These are phyloP conservation scores for Stachybotrys elegans DNA, from an alignment of 2,329 filamentous ascomycete species.

Conservation along the genomic window DNA sequence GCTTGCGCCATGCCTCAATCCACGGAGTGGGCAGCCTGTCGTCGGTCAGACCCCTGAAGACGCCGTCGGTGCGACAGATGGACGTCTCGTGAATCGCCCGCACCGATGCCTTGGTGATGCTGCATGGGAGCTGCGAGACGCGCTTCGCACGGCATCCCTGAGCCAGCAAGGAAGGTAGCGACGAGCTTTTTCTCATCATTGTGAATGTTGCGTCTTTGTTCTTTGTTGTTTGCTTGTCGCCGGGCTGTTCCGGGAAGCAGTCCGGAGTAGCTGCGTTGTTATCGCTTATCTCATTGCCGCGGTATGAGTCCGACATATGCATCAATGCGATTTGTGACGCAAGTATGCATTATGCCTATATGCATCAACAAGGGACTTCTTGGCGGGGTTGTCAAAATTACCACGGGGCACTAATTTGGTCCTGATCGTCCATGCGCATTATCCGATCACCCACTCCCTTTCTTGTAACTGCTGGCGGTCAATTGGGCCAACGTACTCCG, in stretches of 20 bases:
- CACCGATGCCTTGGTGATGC: not conserved
- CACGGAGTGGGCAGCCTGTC: conserved; percentile 19
- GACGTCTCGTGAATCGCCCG: not conserved
- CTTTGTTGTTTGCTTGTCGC: not conserved
- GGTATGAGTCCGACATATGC: too few species aligned
- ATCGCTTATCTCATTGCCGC: too few species aligned
- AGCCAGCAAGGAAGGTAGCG: not conserved
- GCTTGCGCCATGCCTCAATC: conserved; percentile 20
- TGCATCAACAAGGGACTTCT: too few species aligned
- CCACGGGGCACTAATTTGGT: too few species aligned
- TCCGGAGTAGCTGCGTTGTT: not conserved
- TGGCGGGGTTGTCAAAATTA: too few species aligned
- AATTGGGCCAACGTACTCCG: too few species aligned
- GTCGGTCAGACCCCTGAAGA: conserved; percentile 20
- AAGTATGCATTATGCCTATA: too few species aligned
- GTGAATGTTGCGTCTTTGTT: too few species aligned
- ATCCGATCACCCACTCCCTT: too few species aligned
- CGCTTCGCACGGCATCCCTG: not conserved
- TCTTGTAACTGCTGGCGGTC: too few species aligned
- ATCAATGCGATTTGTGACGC: too few species aligned
- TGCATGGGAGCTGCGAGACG: not conserved
- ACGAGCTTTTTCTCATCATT: not conserved
- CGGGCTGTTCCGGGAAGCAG: not conserved
- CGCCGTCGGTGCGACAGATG: conserved; percentile 17
- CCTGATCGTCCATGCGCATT: too few species aligned